Evolutionary conservation across 2,329 filamentous ascomycete species (phyloP).

Genomic region (Aspergillus fumigatiaffinis): DNA sequence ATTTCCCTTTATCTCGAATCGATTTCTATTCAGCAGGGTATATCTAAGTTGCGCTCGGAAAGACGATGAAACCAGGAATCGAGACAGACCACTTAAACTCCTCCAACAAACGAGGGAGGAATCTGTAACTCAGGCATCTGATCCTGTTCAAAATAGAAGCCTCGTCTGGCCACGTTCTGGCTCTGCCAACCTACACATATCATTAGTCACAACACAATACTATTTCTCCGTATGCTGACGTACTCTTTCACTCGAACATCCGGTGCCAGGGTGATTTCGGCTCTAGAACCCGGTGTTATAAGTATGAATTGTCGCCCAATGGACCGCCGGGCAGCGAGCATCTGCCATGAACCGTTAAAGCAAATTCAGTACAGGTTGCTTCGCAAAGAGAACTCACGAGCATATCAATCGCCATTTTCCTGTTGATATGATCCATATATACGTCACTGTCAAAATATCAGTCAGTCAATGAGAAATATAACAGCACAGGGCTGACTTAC

Average conservation of each 20-base stretch:
- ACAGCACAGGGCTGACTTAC: slow-evolving; percentile 34
- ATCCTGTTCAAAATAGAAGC: slow-evolving; percentile 27
- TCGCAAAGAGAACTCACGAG: slow-evolving; percentile 58
- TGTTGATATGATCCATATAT: slow-evolving; percentile 98
- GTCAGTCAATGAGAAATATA: slow-evolving; percentile 14
- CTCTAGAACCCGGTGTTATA: slow-evolving; percentile 87
- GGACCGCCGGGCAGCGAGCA: slow-evolving; percentile 76
- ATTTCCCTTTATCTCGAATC: background rate
- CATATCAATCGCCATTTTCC: slow-evolving; percentile 88
- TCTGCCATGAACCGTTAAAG: slow-evolving; percentile 47
- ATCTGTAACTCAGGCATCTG: background rate
- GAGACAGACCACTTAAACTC: background rate
- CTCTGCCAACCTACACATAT: slow-evolving; percentile 35
- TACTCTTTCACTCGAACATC: slow-evolving; percentile 45
- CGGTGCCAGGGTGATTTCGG: slow-evolving; percentile 42
- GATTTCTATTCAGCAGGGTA: background rate
- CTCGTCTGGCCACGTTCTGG: slow-evolving; percentile 43
- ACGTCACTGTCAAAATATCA: slow-evolving; percentile 59
- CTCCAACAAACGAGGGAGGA: background rate
- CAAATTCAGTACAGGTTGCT: background rate
- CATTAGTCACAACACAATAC: slow-evolving; percentile 1
- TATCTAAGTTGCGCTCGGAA: background rate
- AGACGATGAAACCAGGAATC: background rate
- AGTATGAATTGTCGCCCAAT: slow-evolving; percentile 93
- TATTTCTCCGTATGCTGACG: slow-evolving; percentile 10